phyloP scores from a whole-genome alignment of 2,329 filamentous ascomycete species.

The Rhexocercosporidium sp. region DNA sequence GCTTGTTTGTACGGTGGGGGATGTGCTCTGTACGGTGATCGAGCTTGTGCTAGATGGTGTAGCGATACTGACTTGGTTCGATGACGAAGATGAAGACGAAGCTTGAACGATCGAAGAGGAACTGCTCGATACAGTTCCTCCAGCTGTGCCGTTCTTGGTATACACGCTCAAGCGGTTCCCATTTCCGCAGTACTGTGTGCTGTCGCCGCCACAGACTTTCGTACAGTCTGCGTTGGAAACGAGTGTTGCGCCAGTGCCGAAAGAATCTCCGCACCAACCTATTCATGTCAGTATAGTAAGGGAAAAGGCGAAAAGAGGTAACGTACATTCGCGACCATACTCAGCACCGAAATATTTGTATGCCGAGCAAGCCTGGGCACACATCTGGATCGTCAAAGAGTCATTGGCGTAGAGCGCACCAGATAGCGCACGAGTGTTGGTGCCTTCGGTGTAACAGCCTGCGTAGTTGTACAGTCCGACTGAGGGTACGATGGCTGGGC shows the following conservation, averaged over 20 bases:
- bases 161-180: conserved; percentile 37
- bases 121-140: background rate
- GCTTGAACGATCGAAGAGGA: background rate
- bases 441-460: conserved; percentile 41
- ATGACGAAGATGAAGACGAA: background rate
- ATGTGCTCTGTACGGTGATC: background rate
- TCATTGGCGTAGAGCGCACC: conserved; percentile 30
- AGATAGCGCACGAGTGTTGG: conserved; percentile 33
- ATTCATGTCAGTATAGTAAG: conserved; percentile 1
- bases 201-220: conserved; percentile 36
- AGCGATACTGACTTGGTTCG: background rate
- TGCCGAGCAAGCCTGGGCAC: conserved; percentile 29
- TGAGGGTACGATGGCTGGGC: conserved; percentile 27
- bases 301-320: background rate
- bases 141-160: conserved; percentile 17
- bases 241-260: conserved; percentile 23
- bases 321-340: conserved; percentile 37
- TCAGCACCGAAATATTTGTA: conserved; percentile 32
- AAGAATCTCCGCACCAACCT: conserved; percentile 30
- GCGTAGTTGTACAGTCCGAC: conserved; percentile 34
- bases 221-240: conserved; percentile 26
- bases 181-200: conserved; percentile 41
- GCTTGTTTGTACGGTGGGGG: background rate
- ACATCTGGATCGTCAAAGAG: conserved; percentile 40
- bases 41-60: conserved; percentile 8